phyloP scores from a whole-genome alignment of 163 green algal genomes.

The Coccomyxa subellipsoidea region DNA sequence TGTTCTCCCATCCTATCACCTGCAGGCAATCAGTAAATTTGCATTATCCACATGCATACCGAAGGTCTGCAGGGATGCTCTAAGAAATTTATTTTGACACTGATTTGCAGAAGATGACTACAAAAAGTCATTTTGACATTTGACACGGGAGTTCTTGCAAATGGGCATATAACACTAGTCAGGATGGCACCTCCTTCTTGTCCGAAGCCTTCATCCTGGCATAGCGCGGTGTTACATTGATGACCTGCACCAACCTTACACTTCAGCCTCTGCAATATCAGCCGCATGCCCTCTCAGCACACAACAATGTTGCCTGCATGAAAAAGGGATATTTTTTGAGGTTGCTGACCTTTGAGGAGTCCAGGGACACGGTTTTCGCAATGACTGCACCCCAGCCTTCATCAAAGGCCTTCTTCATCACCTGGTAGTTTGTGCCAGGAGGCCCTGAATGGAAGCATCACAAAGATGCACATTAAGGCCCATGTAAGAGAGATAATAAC shows the following conservation, averaged over 20 bases:
- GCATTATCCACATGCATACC: not conserved
- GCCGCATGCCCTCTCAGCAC: no score
- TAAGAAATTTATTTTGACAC: not conserved
- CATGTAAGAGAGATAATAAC: not conserved
- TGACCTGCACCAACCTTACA: constrained; percentile 40
- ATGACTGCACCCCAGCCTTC: constrained; percentile 98
- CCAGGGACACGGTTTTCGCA: constrained; percentile 92
- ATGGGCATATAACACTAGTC: no score
- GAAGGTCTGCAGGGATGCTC: not conserved
- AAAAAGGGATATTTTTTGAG: not conserved
- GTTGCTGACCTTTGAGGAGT: constrained; percentile 75
- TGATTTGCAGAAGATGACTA: not conserved
- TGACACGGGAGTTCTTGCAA: not conserved
- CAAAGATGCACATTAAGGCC: not conserved
- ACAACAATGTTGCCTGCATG: no score
- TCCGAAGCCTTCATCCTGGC: constrained; percentile 76
- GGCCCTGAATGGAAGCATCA: constrained; percentile 40
- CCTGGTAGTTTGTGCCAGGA: constrained; percentile 91
- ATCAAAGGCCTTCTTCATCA: constrained; percentile 93
- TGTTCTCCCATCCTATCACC: constrained; percentile 96
- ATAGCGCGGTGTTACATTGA: constrained; percentile 96
- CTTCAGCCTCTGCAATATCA: no score
- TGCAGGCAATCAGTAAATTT: not conserved
- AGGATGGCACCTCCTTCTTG: constrained; percentile 37
- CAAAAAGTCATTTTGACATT: not conserved